Evolutionary conservation across 495 filamentous ascomycete species (phyloP).

Genomic region (Opeltia flavorubescens): DNA sequence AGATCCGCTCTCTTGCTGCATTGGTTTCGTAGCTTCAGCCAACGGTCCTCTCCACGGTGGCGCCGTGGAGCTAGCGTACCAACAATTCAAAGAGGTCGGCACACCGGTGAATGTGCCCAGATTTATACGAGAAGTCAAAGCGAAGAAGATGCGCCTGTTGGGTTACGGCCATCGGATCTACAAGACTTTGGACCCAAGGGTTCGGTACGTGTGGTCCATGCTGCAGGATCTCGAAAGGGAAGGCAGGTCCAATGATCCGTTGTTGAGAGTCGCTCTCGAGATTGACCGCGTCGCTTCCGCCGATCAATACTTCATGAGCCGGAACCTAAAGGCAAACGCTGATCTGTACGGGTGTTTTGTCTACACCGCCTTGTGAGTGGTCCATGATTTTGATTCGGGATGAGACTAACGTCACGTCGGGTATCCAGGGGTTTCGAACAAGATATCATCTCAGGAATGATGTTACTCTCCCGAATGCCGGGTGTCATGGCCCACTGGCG

Average conservation of each 20-base stretch:
- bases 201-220: constrained; percentile 25
- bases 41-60: constrained; percentile 39
- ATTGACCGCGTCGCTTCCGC: constrained; percentile 31
- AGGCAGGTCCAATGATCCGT: constrained; percentile 23
- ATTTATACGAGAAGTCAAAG: constrained; percentile 32
- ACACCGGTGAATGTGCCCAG: constrained; percentile 27
- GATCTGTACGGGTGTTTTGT: constrained; percentile 37
- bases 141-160: constrained; percentile 32
- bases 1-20: constrained; percentile 29
- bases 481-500: constrained; percentile 32
- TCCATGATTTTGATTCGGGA: not conserved
- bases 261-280: constrained; percentile 33
- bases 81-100: constrained; percentile 28
- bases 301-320: constrained; percentile 33
- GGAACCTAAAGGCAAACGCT: constrained; percentile 38
- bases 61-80: constrained; percentile 36
- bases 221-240: constrained; percentile 23
- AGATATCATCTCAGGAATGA: constrained; percentile 22
- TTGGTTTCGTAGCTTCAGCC: constrained; percentile 23
- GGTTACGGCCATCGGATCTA: constrained; percentile 44
- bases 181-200: constrained; percentile 33
- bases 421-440: constrained; percentile 20
- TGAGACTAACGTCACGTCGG: not conserved
- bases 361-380: constrained; percentile 31
- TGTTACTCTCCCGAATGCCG: constrained; percentile 21